Evolutionary conservation across 257 asterid species (phyloP).

Genomic region (Salvia rosmarinus): DNA sequence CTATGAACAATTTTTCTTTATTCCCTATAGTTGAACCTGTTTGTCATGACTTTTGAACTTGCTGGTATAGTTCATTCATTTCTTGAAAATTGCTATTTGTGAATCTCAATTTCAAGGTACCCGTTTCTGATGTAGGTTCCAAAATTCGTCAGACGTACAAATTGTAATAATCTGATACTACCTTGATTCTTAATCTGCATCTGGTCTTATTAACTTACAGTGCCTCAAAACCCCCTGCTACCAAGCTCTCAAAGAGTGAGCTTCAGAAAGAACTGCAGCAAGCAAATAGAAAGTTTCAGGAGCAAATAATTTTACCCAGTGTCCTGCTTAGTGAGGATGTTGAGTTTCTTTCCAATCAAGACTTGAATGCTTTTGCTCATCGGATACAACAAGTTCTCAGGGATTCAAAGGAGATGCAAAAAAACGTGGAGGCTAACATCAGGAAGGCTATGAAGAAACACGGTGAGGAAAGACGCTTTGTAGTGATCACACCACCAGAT

Average conservation of each 20-base stretch:
- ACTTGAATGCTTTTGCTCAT: conserved; percentile 61
- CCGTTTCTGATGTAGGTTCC: conserved; percentile 37
- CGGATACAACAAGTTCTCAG: conserved; percentile 64
- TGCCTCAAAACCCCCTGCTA: conserved; percentile 45
- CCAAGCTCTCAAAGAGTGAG: conserved; percentile 82
- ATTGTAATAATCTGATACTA: conserved; percentile 32
- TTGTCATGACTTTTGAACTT: conserved; percentile 12
- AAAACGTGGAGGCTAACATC: conserved; percentile 61
- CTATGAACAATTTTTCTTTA: too few species aligned
- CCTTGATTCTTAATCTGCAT: conserved; percentile 40
- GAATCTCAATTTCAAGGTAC: conserved; percentile 27
- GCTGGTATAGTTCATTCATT: conserved; percentile 1
- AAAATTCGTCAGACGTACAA: conserved; percentile 22
- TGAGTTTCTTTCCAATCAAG: conserved; percentile 45
- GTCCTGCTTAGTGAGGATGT: conserved; percentile 58
- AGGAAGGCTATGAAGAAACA: conserved; percentile 68
- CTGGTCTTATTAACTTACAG: conserved; percentile 54
- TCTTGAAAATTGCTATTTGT: background rate
- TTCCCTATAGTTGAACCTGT: background rate
- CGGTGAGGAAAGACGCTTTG: conserved; percentile 76
- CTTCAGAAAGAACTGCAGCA: conserved; percentile 74
- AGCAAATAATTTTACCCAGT: conserved; percentile 70
- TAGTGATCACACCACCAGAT: conserved; percentile 69
- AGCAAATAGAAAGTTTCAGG: conserved; percentile 71
- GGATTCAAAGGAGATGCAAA: conserved; percentile 81